A percentile compares a stretch with the other conserved stretches of the same genome.
Conservation (phyloP, 345 rosid genomes). For the Eucalyptus caleyi region DNA sequence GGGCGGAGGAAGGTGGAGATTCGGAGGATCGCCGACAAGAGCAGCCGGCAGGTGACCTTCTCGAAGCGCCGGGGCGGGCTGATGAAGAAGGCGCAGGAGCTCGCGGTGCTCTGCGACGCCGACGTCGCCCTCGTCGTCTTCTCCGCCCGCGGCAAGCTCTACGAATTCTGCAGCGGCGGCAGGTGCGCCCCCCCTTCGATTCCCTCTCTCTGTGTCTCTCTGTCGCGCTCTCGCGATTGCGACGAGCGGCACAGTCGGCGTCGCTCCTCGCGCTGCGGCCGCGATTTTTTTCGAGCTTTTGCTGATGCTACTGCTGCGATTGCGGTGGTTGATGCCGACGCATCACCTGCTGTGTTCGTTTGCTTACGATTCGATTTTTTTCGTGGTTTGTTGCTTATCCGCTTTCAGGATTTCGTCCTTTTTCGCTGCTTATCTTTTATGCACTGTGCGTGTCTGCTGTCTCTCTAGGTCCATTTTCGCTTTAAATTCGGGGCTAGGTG, state of each 20-base stretch:
- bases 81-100: constrained; percentile 57
- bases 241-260: neutral
- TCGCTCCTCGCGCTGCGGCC: neutral
- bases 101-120: constrained; percentile 59
- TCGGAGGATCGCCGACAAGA: constrained; percentile 52
- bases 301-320: neutral
- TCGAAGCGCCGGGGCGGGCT: constrained; percentile 59
- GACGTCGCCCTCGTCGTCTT: constrained; percentile 42
- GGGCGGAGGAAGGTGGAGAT: constrained; percentile 50
- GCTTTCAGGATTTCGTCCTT: neutral
- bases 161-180: constrained; percentile 26
- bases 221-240: neutral
- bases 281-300: neutral
- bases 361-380: neutral
- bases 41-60: constrained; percentile 58
- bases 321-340: neutral
- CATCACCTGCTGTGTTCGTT: neutral
- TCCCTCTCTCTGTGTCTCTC: neutral
- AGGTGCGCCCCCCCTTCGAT: constrained; percentile 7
- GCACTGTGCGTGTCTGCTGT: neutral
- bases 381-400: neutral
- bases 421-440: neutral
- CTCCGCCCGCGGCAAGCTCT: constrained; percentile 42
- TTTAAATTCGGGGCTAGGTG: neutral
- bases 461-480: neutral